Evolutionary conservation across 768 basidiomycete genomes (phyloP).

Genomic region (Porphyrellus cyaneotinctus): DNA sequence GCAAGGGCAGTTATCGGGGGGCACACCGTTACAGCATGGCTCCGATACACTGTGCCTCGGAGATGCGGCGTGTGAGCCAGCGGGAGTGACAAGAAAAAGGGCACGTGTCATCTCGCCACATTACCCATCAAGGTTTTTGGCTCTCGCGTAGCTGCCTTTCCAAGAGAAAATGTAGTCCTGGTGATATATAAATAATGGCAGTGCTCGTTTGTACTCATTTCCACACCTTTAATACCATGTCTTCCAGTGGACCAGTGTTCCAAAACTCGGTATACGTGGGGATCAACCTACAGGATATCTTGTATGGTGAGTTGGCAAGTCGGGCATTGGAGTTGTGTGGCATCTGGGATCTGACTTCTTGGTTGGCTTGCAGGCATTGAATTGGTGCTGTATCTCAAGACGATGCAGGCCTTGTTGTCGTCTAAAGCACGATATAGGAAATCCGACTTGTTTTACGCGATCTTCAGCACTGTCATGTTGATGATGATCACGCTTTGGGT

Average conservation of each 20-base stretch:
- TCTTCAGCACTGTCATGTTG: slow-evolving; percentile 27
- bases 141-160: not conserved
- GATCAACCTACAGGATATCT: slow-evolving; percentile 23
- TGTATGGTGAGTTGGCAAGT: slow-evolving; percentile 18
- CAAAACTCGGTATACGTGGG: slow-evolving; percentile 22
- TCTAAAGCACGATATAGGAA: not conserved
- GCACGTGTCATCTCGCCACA: not conserved
- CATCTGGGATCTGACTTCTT: not conserved
- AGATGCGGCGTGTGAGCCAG: not conserved
- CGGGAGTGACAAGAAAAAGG: not conserved
- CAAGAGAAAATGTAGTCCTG: not conserved
- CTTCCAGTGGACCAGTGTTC: slow-evolving; percentile 18
- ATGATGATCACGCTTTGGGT: slow-evolving; percentile 33
- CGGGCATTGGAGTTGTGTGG: no score
- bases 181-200: slow-evolving; percentile 6
- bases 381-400: slow-evolving; percentile 24
- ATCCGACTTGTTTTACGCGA: slow-evolving; percentile 18
- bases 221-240: slow-evolving; percentile 6
- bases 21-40: not conserved
- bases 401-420: slow-evolving; percentile 19
- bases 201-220: not conserved
- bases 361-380: slow-evolving; percentile 16
- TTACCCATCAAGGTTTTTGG: not conserved
- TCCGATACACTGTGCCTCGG: not conserved
- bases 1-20: not conserved